Conservation (phyloP, 257 asterid species). For the Fraxinus pennsylvanica region DNA sequence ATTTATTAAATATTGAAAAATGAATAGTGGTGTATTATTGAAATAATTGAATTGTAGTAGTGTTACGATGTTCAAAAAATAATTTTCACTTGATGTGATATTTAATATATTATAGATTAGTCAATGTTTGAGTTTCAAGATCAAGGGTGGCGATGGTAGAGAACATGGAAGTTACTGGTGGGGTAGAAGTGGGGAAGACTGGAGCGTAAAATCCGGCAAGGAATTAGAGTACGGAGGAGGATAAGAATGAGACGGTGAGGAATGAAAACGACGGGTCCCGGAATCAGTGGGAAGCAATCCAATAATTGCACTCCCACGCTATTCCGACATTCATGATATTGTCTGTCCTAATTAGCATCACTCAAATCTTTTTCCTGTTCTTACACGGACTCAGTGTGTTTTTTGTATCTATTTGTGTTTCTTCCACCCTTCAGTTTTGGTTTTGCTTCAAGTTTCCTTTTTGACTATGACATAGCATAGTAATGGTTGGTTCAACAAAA, state of each 20-base stretch:
- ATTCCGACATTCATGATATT: slow-evolving; percentile 77
- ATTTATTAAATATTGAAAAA: too few relatives aligned
- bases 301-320: slow-evolving; percentile 86
- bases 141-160: not conserved
- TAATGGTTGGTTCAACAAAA: too few relatives aligned
- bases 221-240: slow-evolving; percentile 42
- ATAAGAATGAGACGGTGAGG: slow-evolving; percentile 25
- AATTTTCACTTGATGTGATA: too few relatives aligned
- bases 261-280: slow-evolving; percentile 43
- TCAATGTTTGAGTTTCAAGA: not conserved
- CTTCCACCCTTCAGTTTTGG: slow-evolving; percentile 14
- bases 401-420: slow-evolving; percentile 1
- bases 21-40: too few relatives aligned
- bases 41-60: too few relatives aligned
- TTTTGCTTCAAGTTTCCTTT: not conserved
- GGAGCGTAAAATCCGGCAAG: slow-evolving; percentile 67
- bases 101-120: too few relatives aligned
- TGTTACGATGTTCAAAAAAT: too few relatives aligned
- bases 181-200: not conserved
- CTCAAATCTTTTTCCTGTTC: slow-evolving; percentile 40
- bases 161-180: not conserved
- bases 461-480: too few relatives aligned
- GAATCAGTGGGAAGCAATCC: slow-evolving; percentile 36
- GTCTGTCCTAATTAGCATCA: slow-evolving; percentile 49
- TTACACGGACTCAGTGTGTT: slow-evolving; percentile 49